These are phyloP conservation scores for Didymella lethalis DNA, from an alignment of 2,329 filamentous ascomycete species.

Conservation along the genomic window DNA sequence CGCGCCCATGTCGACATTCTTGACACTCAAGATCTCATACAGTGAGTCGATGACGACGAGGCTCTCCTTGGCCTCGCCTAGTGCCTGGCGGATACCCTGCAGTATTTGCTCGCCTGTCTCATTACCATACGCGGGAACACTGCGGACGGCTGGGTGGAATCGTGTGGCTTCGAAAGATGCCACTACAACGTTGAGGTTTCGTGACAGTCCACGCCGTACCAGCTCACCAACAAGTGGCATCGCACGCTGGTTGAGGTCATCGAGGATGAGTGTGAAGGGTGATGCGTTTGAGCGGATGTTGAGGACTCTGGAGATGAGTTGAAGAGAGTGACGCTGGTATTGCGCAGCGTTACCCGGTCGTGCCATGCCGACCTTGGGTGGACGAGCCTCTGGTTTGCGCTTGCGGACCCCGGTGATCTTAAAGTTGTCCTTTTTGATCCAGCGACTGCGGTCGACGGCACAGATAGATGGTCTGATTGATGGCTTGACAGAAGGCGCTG, in stretches of 20 bases:
- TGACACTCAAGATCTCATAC: constrained; percentile 63
- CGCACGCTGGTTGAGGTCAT: constrained; percentile 83
- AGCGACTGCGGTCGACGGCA: constrained; percentile 16
- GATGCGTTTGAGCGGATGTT: constrained; percentile 80
- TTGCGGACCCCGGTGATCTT: constrained; percentile 21
- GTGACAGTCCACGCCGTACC: constrained; percentile 66
- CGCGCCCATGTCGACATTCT: constrained; percentile 62
- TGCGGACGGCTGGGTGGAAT: constrained; percentile 69
- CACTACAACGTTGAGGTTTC: constrained; percentile 72
- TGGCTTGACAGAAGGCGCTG: background rate
- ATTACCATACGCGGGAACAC: constrained; percentile 69
- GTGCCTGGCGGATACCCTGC: constrained; percentile 27
- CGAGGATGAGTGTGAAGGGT: constrained; percentile 85
- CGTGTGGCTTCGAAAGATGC: constrained; percentile 79
- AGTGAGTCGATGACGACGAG: constrained; percentile 84
- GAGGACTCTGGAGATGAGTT: constrained; percentile 83
- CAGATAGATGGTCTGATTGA: background rate
- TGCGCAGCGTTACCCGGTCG: constrained; percentile 56
- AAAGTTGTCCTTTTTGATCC: constrained; percentile 32
- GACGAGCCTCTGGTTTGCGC: constrained; percentile 21
- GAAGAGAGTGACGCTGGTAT: constrained; percentile 81
- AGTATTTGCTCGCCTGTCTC: constrained; percentile 66
- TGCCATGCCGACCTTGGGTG: constrained; percentile 29
- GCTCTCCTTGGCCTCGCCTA: constrained; percentile 37
- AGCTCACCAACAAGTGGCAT: constrained; percentile 76